Conservation (phyloP, 208 protist genomes). For the Trypanosoma lewisi region DNA sequence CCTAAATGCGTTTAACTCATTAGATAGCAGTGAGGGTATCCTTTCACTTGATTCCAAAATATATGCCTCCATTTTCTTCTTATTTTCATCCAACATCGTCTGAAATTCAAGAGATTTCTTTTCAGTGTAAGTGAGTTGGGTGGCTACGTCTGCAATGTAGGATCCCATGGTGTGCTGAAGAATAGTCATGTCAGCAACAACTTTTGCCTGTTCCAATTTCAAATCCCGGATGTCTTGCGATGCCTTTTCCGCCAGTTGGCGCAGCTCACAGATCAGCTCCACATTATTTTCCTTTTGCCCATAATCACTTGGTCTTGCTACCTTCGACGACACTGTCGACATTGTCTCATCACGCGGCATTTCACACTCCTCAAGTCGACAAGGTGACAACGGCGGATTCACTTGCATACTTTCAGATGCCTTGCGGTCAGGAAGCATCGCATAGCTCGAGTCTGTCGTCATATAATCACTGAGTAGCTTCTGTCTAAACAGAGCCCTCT, state of each 20-base stretch:
- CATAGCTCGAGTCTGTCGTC: not conserved
- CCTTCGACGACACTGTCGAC: not conserved
- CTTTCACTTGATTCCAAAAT: not conserved
- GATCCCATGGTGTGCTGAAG: not conserved
- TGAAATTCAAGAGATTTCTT: not conserved
- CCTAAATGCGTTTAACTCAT: not conserved
- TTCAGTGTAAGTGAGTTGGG: not conserved
- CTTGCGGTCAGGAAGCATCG: not conserved
- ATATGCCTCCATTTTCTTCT: not conserved
- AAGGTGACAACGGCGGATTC: not conserved
- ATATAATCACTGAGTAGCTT: not conserved
- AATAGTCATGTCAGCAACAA: conserved; percentile 2
- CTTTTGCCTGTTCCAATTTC: not conserved
- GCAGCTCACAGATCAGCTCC: not conserved
- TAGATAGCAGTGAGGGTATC: not conserved
- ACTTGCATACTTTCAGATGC: not conserved
- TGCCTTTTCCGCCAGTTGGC: not conserved
- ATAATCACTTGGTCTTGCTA: not conserved
- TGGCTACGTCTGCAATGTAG: not conserved
- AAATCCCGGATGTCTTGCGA: not conserved
- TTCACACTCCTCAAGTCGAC: not conserved
- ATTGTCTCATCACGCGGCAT: not conserved
- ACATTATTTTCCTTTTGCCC: not conserved
- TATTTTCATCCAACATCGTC: not conserved
- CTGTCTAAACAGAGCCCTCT: not conserved